Evolutionary conservation across 2,329 filamentous ascomycete species (phyloP).

Genomic region (Aureobasidium namibiae): DNA sequence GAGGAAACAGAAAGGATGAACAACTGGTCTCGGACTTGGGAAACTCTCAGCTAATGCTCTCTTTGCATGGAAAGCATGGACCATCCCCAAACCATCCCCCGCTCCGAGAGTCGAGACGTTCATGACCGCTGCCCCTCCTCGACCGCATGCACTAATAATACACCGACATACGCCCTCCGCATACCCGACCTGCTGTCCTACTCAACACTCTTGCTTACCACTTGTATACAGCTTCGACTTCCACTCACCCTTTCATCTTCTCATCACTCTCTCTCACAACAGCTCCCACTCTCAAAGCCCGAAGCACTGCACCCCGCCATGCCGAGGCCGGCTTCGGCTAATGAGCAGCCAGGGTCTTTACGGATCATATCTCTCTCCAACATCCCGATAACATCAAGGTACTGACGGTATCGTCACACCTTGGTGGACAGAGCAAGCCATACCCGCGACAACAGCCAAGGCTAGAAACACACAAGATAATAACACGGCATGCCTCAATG

Average conservation of each 20-base stretch:
- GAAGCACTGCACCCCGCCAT: neutral
- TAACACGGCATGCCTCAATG: neutral
- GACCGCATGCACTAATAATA: neutral
- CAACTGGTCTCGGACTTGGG: neutral
- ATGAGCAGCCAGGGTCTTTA: neutral
- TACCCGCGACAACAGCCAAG: neutral
- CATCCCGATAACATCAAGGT: slow-evolving; percentile 3
- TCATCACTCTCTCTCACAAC: neutral
- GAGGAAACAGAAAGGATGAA: neutral
- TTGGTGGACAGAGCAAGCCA: neutral
- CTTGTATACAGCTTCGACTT: neutral
- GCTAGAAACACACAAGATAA: neutral
- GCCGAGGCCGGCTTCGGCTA: slow-evolving; percentile 4
- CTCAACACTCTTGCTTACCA: neutral
- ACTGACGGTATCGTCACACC: neutral
- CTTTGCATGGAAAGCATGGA: slow-evolving; percentile 5
- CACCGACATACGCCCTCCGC: neutral
- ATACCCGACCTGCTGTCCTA: neutral
- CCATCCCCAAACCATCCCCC: neutral
- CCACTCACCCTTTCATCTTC: neutral
- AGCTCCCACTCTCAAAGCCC: neutral
- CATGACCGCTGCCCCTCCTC: neutral
- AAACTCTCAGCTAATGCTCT: neutral
- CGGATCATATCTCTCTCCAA: neutral
- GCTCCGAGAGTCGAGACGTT: neutral